Conservation (phyloP, 495 filamentous ascomycete species). For the Astrothelium macrocarpum region DNA sequence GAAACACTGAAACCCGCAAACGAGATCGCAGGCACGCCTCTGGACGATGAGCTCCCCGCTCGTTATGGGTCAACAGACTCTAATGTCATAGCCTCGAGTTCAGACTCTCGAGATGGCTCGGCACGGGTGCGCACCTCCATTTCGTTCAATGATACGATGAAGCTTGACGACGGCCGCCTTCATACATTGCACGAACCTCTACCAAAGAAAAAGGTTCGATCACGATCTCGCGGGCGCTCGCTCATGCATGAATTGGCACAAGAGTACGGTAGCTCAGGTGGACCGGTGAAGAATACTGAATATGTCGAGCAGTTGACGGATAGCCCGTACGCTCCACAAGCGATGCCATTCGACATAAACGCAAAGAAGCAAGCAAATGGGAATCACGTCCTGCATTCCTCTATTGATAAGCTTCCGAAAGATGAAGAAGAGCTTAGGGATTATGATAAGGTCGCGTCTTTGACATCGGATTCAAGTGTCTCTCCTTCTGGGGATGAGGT, state of each 20-base stretch:
- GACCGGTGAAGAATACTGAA: neutral
- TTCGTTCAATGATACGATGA: neutral
- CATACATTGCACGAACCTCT: neutral
- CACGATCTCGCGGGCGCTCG: neutral
- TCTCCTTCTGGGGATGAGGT: neutral
- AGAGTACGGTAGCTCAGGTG: neutral
- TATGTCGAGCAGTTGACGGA: neutral
- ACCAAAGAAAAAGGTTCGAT: neutral
- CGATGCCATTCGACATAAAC: neutral
- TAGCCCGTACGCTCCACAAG: neutral
- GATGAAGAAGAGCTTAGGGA: neutral
- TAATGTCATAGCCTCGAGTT: neutral
- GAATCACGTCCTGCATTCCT: neutral
- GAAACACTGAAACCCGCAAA: neutral
- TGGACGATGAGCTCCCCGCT: neutral
- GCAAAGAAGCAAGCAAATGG: neutral
- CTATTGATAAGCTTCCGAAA: neutral
- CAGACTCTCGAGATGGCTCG: neutral
- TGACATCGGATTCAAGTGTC: neutral
- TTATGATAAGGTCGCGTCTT: neutral
- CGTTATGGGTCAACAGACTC: neutral
- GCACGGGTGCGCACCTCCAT: neutral
- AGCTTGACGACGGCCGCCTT: neutral
- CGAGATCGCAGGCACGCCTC: neutral
- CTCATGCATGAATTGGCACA: slow-evolving; percentile 1